phyloP scores from a whole-genome alignment of 768 basidiomycete genomes.

The Imleria badia region DNA sequence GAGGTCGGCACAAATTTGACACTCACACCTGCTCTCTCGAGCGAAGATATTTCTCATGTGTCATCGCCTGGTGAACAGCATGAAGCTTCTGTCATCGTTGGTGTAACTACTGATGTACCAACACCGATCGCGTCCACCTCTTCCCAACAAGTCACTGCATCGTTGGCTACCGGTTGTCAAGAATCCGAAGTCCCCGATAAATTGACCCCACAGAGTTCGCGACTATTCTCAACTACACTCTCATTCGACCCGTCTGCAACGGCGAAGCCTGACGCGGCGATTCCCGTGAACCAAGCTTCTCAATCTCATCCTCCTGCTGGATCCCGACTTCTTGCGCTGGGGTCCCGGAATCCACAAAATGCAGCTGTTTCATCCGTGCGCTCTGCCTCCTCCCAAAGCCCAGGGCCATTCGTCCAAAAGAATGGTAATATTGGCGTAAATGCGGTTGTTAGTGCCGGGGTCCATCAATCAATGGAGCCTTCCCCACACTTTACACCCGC shows the following conservation, averaged over 20 bases:
- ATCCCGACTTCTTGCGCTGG: slow-evolving; percentile 44
- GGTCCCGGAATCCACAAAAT: slow-evolving; percentile 28
- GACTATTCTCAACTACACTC: slow-evolving; percentile 36
- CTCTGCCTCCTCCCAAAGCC: slow-evolving; percentile 23
- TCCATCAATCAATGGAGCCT: slow-evolving; percentile 15
- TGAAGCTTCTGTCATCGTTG: background rate
- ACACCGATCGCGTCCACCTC: slow-evolving; percentile 12
- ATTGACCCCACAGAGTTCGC: slow-evolving; percentile 31
- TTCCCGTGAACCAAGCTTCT: slow-evolving; percentile 30
- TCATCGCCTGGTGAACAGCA: slow-evolving; percentile 18
- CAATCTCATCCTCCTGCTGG: slow-evolving; percentile 42
- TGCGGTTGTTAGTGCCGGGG: slow-evolving; percentile 4
- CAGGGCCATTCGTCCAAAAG: slow-evolving; percentile 24
- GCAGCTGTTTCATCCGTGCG: slow-evolving; percentile 15
- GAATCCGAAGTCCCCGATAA: slow-evolving; percentile 22
- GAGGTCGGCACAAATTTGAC: slow-evolving; percentile 11
- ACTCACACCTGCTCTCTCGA: slow-evolving; percentile 1
- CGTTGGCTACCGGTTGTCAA: slow-evolving; percentile 6
- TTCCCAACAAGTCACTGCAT: slow-evolving; percentile 9
- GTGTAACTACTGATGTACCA: slow-evolving; percentile 2
- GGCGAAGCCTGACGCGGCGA: slow-evolving; percentile 40
- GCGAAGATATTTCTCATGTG: slow-evolving; percentile 12
- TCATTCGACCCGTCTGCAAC: slow-evolving; percentile 19
- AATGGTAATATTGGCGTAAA: slow-evolving; percentile 16
- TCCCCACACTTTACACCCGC: slow-evolving; percentile 11